A percentile compares a stretch with the other conserved stretches of the same genome.
Conservation (phyloP, 2,329 filamentous ascomycete species). For the Neospermospora avenae region DNA sequence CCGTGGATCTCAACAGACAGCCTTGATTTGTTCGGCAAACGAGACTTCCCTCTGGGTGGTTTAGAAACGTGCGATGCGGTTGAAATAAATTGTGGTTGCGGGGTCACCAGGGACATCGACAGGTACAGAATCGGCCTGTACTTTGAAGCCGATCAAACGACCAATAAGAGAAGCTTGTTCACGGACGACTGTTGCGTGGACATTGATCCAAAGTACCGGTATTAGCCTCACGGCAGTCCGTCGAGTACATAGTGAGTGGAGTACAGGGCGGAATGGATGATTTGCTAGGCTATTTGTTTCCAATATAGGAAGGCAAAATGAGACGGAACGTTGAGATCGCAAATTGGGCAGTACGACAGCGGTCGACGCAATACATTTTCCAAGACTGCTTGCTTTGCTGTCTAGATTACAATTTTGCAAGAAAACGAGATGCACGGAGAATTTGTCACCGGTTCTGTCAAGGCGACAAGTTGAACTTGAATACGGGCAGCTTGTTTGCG, state of each 20-base stretch:
- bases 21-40: constrained; percentile 1
- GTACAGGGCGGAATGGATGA: not conserved
- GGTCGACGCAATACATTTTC: no score
- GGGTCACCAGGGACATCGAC: constrained; percentile 5
- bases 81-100: constrained; percentile 13
- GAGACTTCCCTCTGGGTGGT: not conserved
- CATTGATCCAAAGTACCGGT: constrained; percentile 4
- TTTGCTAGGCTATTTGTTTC: no score
- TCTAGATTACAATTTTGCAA: no score
- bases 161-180: not conserved
- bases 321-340: no score
- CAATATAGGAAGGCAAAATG: no score
- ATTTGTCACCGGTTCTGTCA: no score
- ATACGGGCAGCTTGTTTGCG: no score
- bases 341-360: no score
- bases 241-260: not conserved
- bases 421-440: no score
- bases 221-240: constrained; percentile 3
- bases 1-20: not conserved
- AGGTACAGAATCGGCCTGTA: not conserved
- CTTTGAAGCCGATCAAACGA: constrained; percentile 8
- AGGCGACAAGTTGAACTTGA: no score
- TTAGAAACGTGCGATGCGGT: constrained; percentile 7
- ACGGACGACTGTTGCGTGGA: constrained; percentile 2
- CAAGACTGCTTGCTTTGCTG: no score